These are phyloP conservation scores for Tolypocladium nubicola DNA, from an alignment of 2,329 filamentous ascomycete species.

Conservation along the genomic window DNA sequence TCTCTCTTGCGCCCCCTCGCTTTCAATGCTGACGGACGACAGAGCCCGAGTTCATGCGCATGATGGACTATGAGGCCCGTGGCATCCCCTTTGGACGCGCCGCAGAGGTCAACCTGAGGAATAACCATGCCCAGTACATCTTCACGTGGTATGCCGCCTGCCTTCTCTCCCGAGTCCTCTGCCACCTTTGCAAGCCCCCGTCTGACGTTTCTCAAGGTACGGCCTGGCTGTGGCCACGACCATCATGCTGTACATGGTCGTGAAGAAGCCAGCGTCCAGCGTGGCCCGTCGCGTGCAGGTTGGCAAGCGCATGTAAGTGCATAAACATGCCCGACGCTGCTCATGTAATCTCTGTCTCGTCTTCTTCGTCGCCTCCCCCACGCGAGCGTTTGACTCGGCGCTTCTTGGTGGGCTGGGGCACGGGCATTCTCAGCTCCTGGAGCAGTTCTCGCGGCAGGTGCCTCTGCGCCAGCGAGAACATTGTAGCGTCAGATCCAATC, in stretches of 20 bases:
- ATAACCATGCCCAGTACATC: slow-evolving; percentile 97
- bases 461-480: slow-evolving; percentile 77
- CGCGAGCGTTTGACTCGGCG: slow-evolving; percentile 23
- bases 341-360: slow-evolving; percentile 20
- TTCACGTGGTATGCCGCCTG: slow-evolving; percentile 74
- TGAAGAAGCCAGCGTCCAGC: slow-evolving; percentile 74
- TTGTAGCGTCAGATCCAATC: slow-evolving; percentile 58
- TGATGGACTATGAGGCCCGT: slow-evolving; percentile 64
- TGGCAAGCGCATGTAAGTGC: slow-evolving; percentile 58
- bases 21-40: slow-evolving; percentile 6
- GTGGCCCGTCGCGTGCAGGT: slow-evolving; percentile 63
- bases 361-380: slow-evolving; percentile 21
- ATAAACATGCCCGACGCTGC: neutral
- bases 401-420: slow-evolving; percentile 40
- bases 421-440: slow-evolving; percentile 68
- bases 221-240: slow-evolving; percentile 74
- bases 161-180: neutral
- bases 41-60: slow-evolving; percentile 71
- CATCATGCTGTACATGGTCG: slow-evolving; percentile 93
- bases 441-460: slow-evolving; percentile 73
- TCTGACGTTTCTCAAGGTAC: slow-evolving; percentile 50
- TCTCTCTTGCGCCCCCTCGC: slow-evolving; percentile 2
- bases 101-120: slow-evolving; percentile 84
- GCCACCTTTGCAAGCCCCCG: neutral
- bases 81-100: slow-evolving; percentile 84